Conservation (phyloP, 306 rosid species). For the Casuarina equisetifolia region DNA sequence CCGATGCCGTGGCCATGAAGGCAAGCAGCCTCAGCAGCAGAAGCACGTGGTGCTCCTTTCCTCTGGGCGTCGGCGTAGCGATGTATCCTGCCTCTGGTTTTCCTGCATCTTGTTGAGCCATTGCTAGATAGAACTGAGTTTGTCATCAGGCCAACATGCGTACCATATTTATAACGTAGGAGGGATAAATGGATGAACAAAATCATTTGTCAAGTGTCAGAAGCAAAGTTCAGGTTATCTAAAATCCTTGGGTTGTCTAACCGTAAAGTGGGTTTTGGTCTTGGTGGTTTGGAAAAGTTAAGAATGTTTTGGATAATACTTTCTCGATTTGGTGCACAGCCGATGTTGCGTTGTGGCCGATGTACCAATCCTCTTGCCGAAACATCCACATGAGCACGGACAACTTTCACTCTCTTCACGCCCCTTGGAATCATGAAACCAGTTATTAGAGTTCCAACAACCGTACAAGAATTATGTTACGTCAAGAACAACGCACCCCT, state of each 20-base stretch:
- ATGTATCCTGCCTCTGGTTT: slow-evolving; percentile 34
- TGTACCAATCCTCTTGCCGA: too few relatives aligned
- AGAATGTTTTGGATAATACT: too few relatives aligned
- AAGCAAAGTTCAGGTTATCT: slow-evolving; percentile 32
- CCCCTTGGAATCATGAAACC: too few relatives aligned
- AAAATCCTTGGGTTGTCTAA: slow-evolving; percentile 55
- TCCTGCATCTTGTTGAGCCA: slow-evolving; percentile 49
- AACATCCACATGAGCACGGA: too few relatives aligned
- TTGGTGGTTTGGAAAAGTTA: neutral
- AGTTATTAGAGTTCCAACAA: too few relatives aligned
- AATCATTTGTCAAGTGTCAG: slow-evolving; percentile 33
- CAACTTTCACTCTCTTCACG: too few relatives aligned
- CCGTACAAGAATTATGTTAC: too few relatives aligned
- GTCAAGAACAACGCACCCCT: too few relatives aligned
- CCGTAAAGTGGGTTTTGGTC: slow-evolving; percentile 29
- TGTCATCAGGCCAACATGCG: slow-evolving; percentile 1
- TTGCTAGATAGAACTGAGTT: slow-evolving; percentile 17
- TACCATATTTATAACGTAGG: slow-evolving; percentile 29
- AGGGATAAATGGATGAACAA: slow-evolving; percentile 20
- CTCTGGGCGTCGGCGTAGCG: slow-evolving; percentile 2
- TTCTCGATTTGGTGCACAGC: too few relatives aligned
- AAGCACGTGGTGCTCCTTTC: slow-evolving; percentile 40
- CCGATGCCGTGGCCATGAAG: slow-evolving; percentile 65
- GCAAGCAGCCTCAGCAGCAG: slow-evolving; percentile 57
- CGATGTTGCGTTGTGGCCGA: too few relatives aligned